Evolutionary conservation across 192 early-diverging fungal genomes (phyloP), one percentile per base, ranked within the genome.

Genomic region (Coemansia sp.): DNA sequence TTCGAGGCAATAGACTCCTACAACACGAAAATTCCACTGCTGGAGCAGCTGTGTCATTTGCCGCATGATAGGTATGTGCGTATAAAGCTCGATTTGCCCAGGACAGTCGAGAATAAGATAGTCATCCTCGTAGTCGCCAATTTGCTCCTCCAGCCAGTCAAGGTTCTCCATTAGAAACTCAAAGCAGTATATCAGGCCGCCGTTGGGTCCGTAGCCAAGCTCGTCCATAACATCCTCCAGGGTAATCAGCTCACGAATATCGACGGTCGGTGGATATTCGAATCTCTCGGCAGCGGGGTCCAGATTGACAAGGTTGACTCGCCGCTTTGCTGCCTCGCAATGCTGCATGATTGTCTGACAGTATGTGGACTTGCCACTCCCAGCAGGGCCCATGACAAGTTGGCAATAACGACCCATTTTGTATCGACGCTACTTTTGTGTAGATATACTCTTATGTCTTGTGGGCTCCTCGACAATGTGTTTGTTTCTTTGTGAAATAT

Each of bases 181-280:
- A 73, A 98, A 86, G 75, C 95, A 98, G 75, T 98, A 99, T 19
- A 98, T 92, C 48, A 99, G 77, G 8, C 94, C 96, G 41, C 97
- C 97, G 75, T 99, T 99, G 32, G 97, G 97, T 56, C 97, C 97
- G 80, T 93, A 98, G 16, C 92, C 89, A 32, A 99, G 87, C 77
- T 99, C 96, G 20, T 95, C 93, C 91, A 97, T 95, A 7, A 98
- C 97, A 79, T 99, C 97, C 41, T 97, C 96, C 9, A 99, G 76
- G n/a, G 95, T 93, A 65, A 99, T 96, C 51, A 99, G 84, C 63
- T 99, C 95, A 63, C 91, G 86, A 68, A 99, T 97, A 64, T 98
- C 94, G 85, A 85, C 32, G 9, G 92, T 85, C 9, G 95, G 95
- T 63, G 92, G 85, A 74, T 99, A 97, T 76, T 95, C 92, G 70